Evolutionary conservation across 1,284 basidiomycete genomes (phyloP), one percentile per base, ranked within the genome.

Genomic region (Flammula alnicola): DNA sequence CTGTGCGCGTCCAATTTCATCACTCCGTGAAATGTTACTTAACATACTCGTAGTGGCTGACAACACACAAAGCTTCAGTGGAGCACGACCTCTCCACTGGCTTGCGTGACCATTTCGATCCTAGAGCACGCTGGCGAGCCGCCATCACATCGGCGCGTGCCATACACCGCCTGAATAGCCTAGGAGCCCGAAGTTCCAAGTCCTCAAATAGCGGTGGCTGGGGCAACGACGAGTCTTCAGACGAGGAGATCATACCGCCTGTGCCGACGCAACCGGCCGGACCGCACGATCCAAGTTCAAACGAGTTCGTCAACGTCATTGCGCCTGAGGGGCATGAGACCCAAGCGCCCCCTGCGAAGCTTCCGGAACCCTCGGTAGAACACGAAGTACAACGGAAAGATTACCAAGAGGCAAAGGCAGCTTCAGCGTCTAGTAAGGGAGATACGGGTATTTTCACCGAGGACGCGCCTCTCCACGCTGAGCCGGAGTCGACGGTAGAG

Each of bases 51-150:
- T 25, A 88, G 79, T 92, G 91, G 91, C 67, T 93, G 19, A 85
- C 84, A 6, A 77, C 72, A 1, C 76, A 84, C 59, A 66, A 73
- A 14, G 71, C 84, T 0, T 80, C 81, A 1, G 76, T 73, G 10
- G 86, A 89, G 44, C 81, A 88, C 64, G 92, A 95, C 61, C 77
- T 95, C 25, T 74, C 71, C 17, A 60, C 63, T 6, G 90, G 86
- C 19, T 73, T 95, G 40, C 84, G 88, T 23, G 85, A 90, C 25
- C 84, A 93, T 73, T 93, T 92, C 68, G 77, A 89, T 60, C 78
- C 89, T 0, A 76, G 76, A 26, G 81, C 80, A 1, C 77, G 78
- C 37, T 92, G 90, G 90, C 76, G 78, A 38, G 70, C 74, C 3
- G 89, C 86, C 4, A 89, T 92, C 55, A 68, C 75, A 19, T 78